Percentiles rank a stretch among this genome's conserved stretches.
Conservation (phyloP, 2,329 filamentous ascomycete species). For the Botrytis byssoidea region DNA sequence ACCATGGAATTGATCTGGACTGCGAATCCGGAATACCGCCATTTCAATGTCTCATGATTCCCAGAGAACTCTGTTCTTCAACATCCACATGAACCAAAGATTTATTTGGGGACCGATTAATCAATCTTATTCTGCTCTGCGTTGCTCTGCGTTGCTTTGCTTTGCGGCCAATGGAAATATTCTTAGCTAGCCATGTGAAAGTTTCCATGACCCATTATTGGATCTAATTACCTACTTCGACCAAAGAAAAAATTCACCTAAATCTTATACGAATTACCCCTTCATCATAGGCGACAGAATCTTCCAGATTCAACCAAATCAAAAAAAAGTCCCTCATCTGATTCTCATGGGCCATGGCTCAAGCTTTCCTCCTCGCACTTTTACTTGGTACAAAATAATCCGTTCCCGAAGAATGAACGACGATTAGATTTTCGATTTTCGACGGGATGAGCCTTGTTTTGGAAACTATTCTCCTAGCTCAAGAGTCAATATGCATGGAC, state of each 20-base stretch:
- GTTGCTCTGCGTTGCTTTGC: neutral
- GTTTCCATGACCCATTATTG: neutral
- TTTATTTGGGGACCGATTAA: neutral
- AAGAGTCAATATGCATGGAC: conserved; percentile 8
- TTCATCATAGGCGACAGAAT: conserved; percentile 14
- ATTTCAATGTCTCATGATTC: conserved; percentile 15
- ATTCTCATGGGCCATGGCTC: neutral
- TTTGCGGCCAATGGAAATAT: neutral
- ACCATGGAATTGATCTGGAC: neutral
- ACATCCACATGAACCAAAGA: conserved; percentile 11
- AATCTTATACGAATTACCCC: conserved; percentile 9
- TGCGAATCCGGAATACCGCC: conserved; percentile 4
- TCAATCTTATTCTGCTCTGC: neutral
- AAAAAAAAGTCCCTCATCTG: neutral
- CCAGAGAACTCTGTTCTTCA: neutral
- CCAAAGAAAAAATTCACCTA: neutral
- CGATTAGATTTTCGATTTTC: neutral
- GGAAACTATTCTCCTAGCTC: conserved; percentile 13
- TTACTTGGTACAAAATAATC: neutral
- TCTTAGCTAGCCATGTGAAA: neutral
- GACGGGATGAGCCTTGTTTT: conserved; percentile 13
- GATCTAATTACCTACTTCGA: neutral
- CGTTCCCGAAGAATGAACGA: conserved; percentile 2
- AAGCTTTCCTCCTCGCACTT: neutral
- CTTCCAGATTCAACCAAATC: conserved; percentile 6